Base-by-base conservation (phyloP, 129 eudicot species). In the Arctium minus region DNA sequence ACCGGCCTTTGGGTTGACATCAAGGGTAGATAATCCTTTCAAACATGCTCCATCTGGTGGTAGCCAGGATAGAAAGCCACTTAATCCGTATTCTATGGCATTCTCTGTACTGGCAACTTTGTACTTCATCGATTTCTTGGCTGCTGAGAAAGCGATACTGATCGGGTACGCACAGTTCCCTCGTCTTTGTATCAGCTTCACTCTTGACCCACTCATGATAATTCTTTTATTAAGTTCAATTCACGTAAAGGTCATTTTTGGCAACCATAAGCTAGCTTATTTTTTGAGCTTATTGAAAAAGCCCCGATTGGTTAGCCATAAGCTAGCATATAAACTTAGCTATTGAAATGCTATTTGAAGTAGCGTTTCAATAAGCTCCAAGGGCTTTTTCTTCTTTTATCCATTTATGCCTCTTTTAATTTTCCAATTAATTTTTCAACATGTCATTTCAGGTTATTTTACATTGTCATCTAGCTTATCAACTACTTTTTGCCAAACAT, bases 1-100 rank as follows among this genome's bases (percentile, higher is more conserved):
- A 91, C 98, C 99, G 0, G 99, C 99, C 72, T 96, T 93, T 86
- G 99, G 99, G 46, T 81, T 96, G 89, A 93, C 99, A 75, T 83
- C 99, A 72, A 91, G 99, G 81, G 92, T 86, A 73, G 81, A 77
- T 70, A 78, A 78, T 33, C 80, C 80, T 74, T 33, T 18, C 27
- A 79, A 84, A 56, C 78, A 74, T 82, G 76, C 72, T 40, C 81
- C 89, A 77, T 76, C 82, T 67, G 30, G 39, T 56, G 82, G 72
- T 35, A 69, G n/a, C 22, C 83, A 82, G 86, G 97, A 87, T 85
- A 70, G 84, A 18, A 87, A 80, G 81, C 92, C 97, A 68, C 78
- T 96, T 46, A 96, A 93, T 87, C 98, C 99, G 4, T 96, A 93
- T 84, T 91, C 98, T 27, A 93, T 89, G 88, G 87, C 80, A 4